phyloP scores from a whole-genome alignment of 2,329 filamentous ascomycete species.

The Colletotrichum tamarilloi region DNA sequence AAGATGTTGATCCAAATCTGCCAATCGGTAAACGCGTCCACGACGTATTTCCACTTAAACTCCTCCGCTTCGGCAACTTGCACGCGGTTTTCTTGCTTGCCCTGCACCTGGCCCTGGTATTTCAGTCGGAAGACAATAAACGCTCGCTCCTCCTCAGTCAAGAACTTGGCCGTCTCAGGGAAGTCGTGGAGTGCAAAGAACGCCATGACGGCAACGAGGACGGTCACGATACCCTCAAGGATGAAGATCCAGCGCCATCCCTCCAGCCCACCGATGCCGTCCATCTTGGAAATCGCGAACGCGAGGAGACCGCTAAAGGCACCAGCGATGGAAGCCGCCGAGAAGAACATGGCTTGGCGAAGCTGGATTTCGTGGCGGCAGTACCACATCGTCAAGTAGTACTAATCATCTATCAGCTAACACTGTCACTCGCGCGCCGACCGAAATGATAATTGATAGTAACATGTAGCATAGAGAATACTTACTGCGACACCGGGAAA shows the following conservation, averaged over 20 bases:
- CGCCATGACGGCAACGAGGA: slow-evolving; percentile 72
- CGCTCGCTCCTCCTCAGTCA: slow-evolving; percentile 76
- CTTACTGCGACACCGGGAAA: slow-evolving; percentile 70
- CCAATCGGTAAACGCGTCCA: slow-evolving; percentile 80
- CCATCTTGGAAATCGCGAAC: slow-evolving; percentile 76
- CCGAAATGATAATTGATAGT: neutral
- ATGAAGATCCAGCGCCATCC: slow-evolving; percentile 77
- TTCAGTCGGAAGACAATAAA: slow-evolving; percentile 79
- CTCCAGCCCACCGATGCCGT: slow-evolving; percentile 68
- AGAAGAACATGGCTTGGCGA: slow-evolving; percentile 81
- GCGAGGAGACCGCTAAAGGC: slow-evolving; percentile 81
- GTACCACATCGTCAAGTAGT: slow-evolving; percentile 70
- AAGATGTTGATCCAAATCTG: slow-evolving; percentile 75
- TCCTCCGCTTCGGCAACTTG: slow-evolving; percentile 74
- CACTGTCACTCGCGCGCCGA: neutral
- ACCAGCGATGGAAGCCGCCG: slow-evolving; percentile 81
- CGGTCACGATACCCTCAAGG: slow-evolving; percentile 76
- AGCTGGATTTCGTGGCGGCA: slow-evolving; percentile 66
- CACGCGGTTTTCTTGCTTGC: slow-evolving; percentile 29
- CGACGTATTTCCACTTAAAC: slow-evolving; percentile 81
- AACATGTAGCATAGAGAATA: neutral
- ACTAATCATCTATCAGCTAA: slow-evolving; percentile 43
- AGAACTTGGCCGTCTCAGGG: slow-evolving; percentile 80
- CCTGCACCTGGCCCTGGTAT: slow-evolving; percentile 63
- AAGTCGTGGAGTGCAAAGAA: slow-evolving; percentile 85